Percentiles rank a stretch among this genome's conserved stretches.
These are phyloP conservation scores for Aspergillus oerlinghausenensis DNA, from an alignment of 2,329 filamentous ascomycete genomes.

Conservation along the genomic window DNA sequence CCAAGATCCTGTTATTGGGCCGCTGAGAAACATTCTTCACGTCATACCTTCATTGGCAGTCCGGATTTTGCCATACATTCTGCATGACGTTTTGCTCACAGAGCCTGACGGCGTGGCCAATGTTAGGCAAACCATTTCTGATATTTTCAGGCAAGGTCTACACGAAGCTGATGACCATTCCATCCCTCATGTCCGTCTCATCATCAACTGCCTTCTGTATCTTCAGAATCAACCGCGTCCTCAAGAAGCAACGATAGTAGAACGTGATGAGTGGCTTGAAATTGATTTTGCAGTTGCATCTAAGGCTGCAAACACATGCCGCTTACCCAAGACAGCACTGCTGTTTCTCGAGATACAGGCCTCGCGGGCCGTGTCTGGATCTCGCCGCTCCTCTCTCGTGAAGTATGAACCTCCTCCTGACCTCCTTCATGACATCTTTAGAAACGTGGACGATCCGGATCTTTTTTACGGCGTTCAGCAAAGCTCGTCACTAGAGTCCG, in stretches of 20 bases:
- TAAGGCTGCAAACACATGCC: constrained; percentile 67
- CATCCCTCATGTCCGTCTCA: constrained; percentile 62
- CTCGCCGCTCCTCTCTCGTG: constrained; percentile 62
- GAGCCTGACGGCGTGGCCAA: constrained; percentile 60
- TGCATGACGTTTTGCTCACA: constrained; percentile 72
- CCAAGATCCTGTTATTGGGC: constrained; percentile 64
- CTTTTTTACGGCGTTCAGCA: constrained; percentile 90
- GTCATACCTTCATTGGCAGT: constrained; percentile 66
- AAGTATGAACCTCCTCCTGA: constrained; percentile 56
- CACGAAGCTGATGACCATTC: constrained; percentile 37
- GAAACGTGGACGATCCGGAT: constrained; percentile 91
- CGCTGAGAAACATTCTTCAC: constrained; percentile 62
- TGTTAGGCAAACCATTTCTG: constrained; percentile 61
- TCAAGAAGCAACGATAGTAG: constrained; percentile 70
- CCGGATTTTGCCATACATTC: constrained; percentile 72
- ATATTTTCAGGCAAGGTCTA: constrained; percentile 62
- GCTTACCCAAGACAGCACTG: constrained; percentile 82
- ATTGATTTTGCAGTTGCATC: constrained; percentile 70
- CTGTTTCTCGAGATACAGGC: constrained; percentile 72
- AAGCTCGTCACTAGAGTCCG: constrained; percentile 67
- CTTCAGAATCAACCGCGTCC: constrained; percentile 75
- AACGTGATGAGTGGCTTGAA: constrained; percentile 80
- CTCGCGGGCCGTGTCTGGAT: constrained; percentile 53
- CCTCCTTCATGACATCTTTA: constrained; percentile 76
- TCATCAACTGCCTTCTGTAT: constrained; percentile 79